These are phyloP conservation scores for Jimgerdemannia lactiflua DNA, from an alignment of 192 early-diverging fungal species.

Conservation along the genomic window DNA sequence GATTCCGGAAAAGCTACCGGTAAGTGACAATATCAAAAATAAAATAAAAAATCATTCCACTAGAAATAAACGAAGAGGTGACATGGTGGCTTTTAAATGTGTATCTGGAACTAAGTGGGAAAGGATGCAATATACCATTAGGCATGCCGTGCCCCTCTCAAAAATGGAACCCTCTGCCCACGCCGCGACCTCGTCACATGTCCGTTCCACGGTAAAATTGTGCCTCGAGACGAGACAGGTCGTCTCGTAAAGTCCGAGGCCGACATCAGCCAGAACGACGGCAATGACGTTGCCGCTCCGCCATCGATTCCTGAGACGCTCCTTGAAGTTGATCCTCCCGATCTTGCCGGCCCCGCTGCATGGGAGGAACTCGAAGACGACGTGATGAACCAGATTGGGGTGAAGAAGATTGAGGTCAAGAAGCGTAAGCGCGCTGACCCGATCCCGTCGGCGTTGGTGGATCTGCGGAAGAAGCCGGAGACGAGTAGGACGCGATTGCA, in stretches of 20 bases:
- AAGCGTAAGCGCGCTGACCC: constrained; percentile 17
- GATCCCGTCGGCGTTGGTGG: constrained; percentile 30
- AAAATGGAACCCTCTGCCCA: constrained; percentile 58
- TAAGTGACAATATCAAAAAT: constrained; percentile 4
- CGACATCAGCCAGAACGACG: neutral
- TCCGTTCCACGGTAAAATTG: constrained; percentile 60
- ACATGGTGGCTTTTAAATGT: no score
- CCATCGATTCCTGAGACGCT: constrained; percentile 9
- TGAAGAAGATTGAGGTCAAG: constrained; percentile 24
- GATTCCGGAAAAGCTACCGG: constrained; percentile 41
- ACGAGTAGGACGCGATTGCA: constrained; percentile 27
- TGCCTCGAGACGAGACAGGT: constrained; percentile 58
- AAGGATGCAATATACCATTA: neutral
- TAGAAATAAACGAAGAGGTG: no score
- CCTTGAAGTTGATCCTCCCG: constrained; percentile 2
- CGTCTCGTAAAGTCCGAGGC: constrained; percentile 24
- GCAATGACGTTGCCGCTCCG: constrained; percentile 4
- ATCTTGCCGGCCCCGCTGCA: constrained; percentile 12
- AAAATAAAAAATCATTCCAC: no score
- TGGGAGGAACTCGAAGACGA: constrained; percentile 50
- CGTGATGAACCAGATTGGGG: constrained; percentile 36
- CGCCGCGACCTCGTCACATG: constrained; percentile 64
- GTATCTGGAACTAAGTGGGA: no score
- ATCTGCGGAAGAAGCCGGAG: constrained; percentile 39
- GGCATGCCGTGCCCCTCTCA: constrained; percentile 62